Evolutionary conservation across 2,329 filamentous ascomycete species (phyloP), one percentile per base, ranked within the genome.

Genomic region (Aspergillus sp.): DNA sequence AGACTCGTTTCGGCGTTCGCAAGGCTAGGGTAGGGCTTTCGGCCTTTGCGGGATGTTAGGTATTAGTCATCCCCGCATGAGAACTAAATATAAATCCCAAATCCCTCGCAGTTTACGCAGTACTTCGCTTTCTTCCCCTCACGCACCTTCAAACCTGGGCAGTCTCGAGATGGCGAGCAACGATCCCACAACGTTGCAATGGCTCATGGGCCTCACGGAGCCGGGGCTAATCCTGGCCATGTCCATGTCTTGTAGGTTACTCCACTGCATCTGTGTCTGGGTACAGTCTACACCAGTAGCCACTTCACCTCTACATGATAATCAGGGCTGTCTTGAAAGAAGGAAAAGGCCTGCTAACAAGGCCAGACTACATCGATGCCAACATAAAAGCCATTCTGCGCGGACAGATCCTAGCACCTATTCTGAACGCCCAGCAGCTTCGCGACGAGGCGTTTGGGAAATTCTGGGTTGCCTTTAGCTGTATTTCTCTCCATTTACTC

Each of bases 401-500:
- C 2, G 74, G 74, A 15, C 65, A 75, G 50, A 33, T 73, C 19
- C 65, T 75, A n/a, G 69, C 73, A 2, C 73, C 73, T 1, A 54
- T 76, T 17, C 59, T 71, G 2, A 67, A 70, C 12, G 61, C 68
- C 3, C 51, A 54, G 8, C 62, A 66, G 60, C 64, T 78, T 7
- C 70, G 74, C 19, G 73, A 76, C 49, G 73, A 77, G 58, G 70
- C 73, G 7, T 78, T 78, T 61, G 70, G 72, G 15, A 67, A 65
- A 17, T 77, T 77, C 63, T 78, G 76, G 76, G 64, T 76, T 41
- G 68, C 70, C 15, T 73, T 73, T 54, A 74, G 68, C 13, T 65
- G 74, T 77, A 53, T n/a, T 15, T 20, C 17, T 33, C 12, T 34
- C 15, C 37, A 13, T 15, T 13, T 47, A n/a, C 24, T 19, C 3